Conservation (phyloP, 306 rosid species). For the Astragalus glycyphyllos region DNA sequence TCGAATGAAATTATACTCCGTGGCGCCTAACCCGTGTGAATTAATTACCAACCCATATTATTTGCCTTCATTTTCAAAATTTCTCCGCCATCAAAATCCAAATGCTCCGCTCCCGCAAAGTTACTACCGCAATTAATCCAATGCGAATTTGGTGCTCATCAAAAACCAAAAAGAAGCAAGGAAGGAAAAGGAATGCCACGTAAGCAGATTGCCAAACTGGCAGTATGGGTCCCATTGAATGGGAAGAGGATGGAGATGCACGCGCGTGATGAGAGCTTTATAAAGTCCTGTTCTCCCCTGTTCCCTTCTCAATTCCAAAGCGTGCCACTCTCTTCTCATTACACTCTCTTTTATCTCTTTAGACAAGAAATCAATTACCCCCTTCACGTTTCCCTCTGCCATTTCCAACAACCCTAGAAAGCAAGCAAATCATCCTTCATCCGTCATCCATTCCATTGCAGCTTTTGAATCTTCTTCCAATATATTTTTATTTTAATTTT, state of each 20-base stretch:
- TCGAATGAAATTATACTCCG: constrained; percentile 29
- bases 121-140: no score
- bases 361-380: constrained; percentile 53
- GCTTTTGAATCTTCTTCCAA: constrained; percentile 41
- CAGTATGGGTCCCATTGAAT: constrained; percentile 33
- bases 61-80: constrained; percentile 5
- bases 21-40: constrained; percentile 10
- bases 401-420: constrained; percentile 27
- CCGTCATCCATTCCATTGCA: constrained; percentile 42
- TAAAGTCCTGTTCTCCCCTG: constrained; percentile 48
- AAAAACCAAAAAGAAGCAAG: not conserved
- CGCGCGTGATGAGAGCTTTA: constrained; percentile 63
- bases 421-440: constrained; percentile 30
- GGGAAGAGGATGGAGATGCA: constrained; percentile 44
- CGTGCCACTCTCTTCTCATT: constrained; percentile 72
- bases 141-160: constrained; percentile 30
- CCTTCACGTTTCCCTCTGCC: constrained; percentile 49
- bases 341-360: constrained; percentile 31
- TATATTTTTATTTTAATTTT: no score
- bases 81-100: not conserved
- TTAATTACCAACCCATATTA: constrained; percentile 28
- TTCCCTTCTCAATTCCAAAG: constrained; percentile 52
- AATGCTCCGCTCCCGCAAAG: not conserved
- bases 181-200: constrained; percentile 51
- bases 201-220: constrained; percentile 51